A percentile compares a stretch with the other conserved stretches of the same genome.
phyloP scores from a whole-genome alignment of 1,139 yeast genomes.

The Saccharomyces hybrid region DNA sequence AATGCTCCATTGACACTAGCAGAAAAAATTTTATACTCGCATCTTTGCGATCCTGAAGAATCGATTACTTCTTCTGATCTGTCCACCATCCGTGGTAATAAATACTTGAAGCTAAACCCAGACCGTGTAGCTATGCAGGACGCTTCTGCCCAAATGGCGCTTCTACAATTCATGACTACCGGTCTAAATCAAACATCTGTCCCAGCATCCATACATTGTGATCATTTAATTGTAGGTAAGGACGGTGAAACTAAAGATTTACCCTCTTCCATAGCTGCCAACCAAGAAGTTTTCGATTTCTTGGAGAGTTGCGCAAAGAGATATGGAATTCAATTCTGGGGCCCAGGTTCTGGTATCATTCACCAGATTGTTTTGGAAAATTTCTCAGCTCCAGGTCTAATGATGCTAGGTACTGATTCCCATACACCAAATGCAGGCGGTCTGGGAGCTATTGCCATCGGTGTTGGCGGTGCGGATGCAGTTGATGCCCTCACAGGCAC shows the following conservation, averaged over 20 bases:
- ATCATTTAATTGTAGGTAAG: conserved; percentile 92
- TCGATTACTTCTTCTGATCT: conserved; percentile 46
- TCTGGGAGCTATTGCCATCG: conserved; percentile 91
- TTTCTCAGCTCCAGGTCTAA: conserved; percentile 86
- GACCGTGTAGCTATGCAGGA: conserved; percentile 99
- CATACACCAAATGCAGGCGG: conserved; percentile 99
- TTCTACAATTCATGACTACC: conserved; percentile 93
- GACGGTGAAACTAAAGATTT: conserved; percentile 82
- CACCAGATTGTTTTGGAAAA: conserved; percentile 96
- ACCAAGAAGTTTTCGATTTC: conserved; percentile 91
- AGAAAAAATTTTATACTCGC: conserved; percentile 89
- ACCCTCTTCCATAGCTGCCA: conserved; percentile 64
- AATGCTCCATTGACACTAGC: conserved; percentile 81
- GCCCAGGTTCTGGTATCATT: conserved; percentile 97
- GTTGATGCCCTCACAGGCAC: conserved; percentile 94
- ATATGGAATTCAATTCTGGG: conserved; percentile 97
- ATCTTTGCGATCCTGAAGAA: conserved; percentile 79
- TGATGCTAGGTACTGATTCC: conserved; percentile 96
- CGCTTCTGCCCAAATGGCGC: conserved; percentile 97
- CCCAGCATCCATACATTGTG: conserved; percentile 95
- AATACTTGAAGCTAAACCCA: conserved; percentile 86
- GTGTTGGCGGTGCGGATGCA: conserved; percentile 99
- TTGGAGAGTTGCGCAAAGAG: conserved; percentile 82
- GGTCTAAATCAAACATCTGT: conserved; percentile 81
- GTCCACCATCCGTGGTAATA: conserved; percentile 58